Percentiles rank a stretch among this genome's conserved stretches.
Evolutionary conservation across 306 rosid species (phyloP).

Genomic region (Medicago arabica): DNA sequence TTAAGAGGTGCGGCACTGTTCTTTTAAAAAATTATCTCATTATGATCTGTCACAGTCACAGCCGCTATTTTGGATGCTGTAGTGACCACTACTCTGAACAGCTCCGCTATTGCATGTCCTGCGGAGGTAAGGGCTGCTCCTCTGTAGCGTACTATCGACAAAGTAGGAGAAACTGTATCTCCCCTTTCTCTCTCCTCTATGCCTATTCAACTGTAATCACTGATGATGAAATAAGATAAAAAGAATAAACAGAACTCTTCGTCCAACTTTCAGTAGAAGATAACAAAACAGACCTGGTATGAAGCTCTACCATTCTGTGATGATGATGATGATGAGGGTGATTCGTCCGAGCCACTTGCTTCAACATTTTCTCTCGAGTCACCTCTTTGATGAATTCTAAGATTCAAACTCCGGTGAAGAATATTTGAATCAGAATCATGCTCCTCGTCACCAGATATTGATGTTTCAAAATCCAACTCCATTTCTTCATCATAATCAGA

Average conservation of each 20-base stretch:
- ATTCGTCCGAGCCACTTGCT: slow-evolving; percentile 70
- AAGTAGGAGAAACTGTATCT: slow-evolving; percentile 10
- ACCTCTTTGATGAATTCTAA: slow-evolving; percentile 78
- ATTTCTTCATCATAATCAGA: slow-evolving; percentile 93
- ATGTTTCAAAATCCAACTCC: slow-evolving; percentile 92
- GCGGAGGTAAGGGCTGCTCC: not conserved
- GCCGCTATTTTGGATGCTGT: not conserved
- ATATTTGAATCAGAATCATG: slow-evolving; percentile 76
- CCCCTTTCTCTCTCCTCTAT: not conserved
- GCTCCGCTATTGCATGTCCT: not conserved
- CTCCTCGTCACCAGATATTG: slow-evolving; percentile 83
- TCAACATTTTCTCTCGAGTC: slow-evolving; percentile 73
- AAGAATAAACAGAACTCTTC: not conserved
- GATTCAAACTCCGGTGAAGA: slow-evolving; percentile 87
- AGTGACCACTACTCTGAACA: not conserved
- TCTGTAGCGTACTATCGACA: not conserved
- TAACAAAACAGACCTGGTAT: slow-evolving; percentile 65
- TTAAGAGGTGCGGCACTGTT: not conserved
- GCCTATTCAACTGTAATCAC: not conserved
- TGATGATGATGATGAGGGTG: slow-evolving; percentile 72
- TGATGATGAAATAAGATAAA: slow-evolving; percentile 8
- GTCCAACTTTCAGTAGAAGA: slow-evolving; percentile 5
- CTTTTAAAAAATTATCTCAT: not conserved
- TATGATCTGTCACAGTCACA: not conserved
- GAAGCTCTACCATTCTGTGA: slow-evolving; percentile 61